Conservation (phyloP, 2,329 filamentous ascomycete genomes). For the Phialophora macrospora region DNA sequence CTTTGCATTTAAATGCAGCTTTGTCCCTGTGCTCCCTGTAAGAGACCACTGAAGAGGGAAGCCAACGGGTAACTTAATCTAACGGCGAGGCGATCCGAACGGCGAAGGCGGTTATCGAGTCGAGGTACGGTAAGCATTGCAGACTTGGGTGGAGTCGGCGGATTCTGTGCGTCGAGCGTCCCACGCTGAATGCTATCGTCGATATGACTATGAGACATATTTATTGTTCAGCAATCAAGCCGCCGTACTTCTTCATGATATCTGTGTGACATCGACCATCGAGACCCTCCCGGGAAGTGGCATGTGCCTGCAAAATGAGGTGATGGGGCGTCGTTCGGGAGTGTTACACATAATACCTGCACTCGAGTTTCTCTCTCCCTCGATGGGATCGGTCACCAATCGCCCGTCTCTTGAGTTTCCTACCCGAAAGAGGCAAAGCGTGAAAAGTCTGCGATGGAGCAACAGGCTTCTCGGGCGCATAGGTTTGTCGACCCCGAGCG, state of each 20-base stretch:
- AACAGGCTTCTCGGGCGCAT: neutral
- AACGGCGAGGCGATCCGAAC: neutral
- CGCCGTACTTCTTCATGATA: neutral
- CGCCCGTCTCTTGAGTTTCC: neutral
- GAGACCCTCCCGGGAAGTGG: neutral
- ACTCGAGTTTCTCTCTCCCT: neutral
- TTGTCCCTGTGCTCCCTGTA: slow-evolving; percentile 20
- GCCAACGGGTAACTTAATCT: neutral
- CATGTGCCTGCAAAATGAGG: neutral
- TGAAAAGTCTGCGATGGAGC: slow-evolving; percentile 1
- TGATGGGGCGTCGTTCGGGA: neutral
- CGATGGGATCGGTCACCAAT: neutral
- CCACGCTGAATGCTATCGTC: slow-evolving; percentile 12
- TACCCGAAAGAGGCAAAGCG: slow-evolving; percentile 23
- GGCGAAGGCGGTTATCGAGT: neutral
- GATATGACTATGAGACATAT: slow-evolving; percentile 5
- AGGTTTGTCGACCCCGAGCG: slow-evolving; percentile 1
- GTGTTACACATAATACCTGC: neutral
- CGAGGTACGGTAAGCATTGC: neutral
- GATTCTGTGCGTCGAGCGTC: neutral
- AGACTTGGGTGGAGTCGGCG: neutral
- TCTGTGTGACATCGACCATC: neutral
- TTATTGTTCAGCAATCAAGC: slow-evolving; percentile 7
- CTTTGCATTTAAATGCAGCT: slow-evolving; percentile 39
- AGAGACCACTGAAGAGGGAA: neutral